phyloP scores from a whole-genome alignment of 2,329 filamentous ascomycete species.

The Didymella sp. region DNA sequence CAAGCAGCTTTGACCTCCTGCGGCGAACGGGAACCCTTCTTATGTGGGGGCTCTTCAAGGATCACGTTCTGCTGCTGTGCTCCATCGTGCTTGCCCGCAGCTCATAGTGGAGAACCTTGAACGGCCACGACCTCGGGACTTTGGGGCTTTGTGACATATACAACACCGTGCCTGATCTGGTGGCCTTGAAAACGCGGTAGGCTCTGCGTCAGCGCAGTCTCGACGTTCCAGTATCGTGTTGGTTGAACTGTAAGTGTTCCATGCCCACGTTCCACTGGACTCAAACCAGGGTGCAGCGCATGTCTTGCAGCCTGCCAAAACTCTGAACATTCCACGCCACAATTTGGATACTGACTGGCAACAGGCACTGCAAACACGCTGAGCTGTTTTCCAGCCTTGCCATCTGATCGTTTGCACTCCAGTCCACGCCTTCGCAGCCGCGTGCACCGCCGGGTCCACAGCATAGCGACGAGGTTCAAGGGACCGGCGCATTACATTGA shows the following conservation, averaged over 20 bases:
- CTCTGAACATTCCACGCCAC: conserved; percentile 23
- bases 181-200: background rate
- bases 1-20: conserved; percentile 20
- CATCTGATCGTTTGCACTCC: conserved; percentile 3
- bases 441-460: background rate
- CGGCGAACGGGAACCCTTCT: conserved; percentile 22
- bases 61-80: conserved; percentile 17
- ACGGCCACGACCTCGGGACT: conserved; percentile 11
- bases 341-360: conserved; percentile 23
- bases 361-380: conserved; percentile 2
- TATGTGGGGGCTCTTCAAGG: conserved; percentile 21
- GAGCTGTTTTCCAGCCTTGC: conserved; percentile 2
- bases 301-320: conserved; percentile 19
- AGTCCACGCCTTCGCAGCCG: background rate
- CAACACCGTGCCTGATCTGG: background rate
- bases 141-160: conserved; percentile 12
- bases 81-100: conserved; percentile 21
- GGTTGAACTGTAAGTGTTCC: conserved; percentile 27
- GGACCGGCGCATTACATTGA: conserved; percentile 11
- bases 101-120: conserved; percentile 15
- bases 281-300: conserved; percentile 29
- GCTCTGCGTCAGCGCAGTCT: conserved; percentile 4
- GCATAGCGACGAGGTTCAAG: background rate
- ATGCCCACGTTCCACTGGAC: conserved; percentile 15
- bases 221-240: conserved; percentile 11